Base-by-base conservation (phyloP, 116 monocot genomes). In the Zostera marina region DNA sequence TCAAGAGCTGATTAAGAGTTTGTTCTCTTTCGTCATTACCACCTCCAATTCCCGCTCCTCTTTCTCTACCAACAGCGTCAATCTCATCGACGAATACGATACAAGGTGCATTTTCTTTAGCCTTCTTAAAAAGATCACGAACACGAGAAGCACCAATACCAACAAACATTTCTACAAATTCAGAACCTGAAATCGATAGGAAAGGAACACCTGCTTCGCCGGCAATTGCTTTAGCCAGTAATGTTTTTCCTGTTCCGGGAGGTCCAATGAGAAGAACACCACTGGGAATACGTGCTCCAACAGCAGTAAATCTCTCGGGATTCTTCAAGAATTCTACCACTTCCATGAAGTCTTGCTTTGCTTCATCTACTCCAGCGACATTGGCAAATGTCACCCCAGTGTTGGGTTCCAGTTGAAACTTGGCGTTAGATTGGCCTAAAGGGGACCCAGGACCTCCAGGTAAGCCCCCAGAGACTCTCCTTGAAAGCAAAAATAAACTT, bases 401-500 rank as follows among this genome's bases (percentile, higher is more conserved):
- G 68, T 85, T 85, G 22, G 91, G 86, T 63, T 85, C 91, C 82
- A 91, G 82, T 71, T 85, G 71, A 53, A 91, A 91, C 69, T 85
- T 85, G 32, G 91, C 86, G 52, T 91, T 91, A 11, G 82, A 82
- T 70, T 93, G 93, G 22, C 60, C 70, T 58, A 93, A 78, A 12
- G 93, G 93, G 54, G 77, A 81, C 1, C 93, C 88, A 38, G 91
- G 91, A 45, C 87, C 88, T n/a, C 88, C 84, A 48, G 88, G 88
- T 24, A 83, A 68, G 16, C 92, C 92, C 52, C 93, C 83, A 42
- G 77, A 73, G 20, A 84, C 80, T 16, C 88, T 68, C 62, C 94
- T 81, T 42, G 88, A 94, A 42, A 94, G 51, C 59, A 94, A 75
- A 68, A 94, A 94, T 40, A 94, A 48, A 47, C 88, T 88, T 19